These are phyloP conservation scores for Cytidiella melzeri DNA, from an alignment of 768 basidiomycete genomes.

Conservation along the genomic window DNA sequence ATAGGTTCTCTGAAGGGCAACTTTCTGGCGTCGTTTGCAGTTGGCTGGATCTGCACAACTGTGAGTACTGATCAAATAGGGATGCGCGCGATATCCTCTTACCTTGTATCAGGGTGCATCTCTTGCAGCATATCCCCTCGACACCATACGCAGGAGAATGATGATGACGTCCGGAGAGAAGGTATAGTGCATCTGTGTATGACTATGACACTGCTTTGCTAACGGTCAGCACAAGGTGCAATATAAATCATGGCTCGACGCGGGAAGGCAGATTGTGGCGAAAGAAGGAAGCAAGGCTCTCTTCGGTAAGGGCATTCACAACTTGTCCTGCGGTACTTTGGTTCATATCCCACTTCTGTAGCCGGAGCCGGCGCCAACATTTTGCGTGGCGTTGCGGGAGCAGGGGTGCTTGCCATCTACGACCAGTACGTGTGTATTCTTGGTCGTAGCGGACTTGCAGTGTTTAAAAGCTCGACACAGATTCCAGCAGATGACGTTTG, in stretches of 20 bases:
- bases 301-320: slow-evolving; percentile 27
- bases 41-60: slow-evolving; percentile 38
- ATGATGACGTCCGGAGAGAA: slow-evolving; percentile 41
- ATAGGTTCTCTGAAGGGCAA: slow-evolving; percentile 34
- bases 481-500: slow-evolving; percentile 43
- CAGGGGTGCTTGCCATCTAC: slow-evolving; percentile 55
- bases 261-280: slow-evolving; percentile 32
- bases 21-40: slow-evolving; percentile 35
- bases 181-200: too few species aligned
- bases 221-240: too few species aligned
- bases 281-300: slow-evolving; percentile 34
- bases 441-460: not conserved
- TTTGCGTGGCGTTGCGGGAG: slow-evolving; percentile 45
- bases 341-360: slow-evolving; percentile 23
- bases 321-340: too few species aligned
- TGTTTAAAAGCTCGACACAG: slow-evolving; percentile 4
- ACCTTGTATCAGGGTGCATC: slow-evolving; percentile 27
- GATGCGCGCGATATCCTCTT: not conserved
- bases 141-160: slow-evolving; percentile 41
- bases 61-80: slow-evolving; percentile 15
- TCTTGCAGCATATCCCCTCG: slow-evolving; percentile 36
- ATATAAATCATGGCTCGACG: slow-evolving; percentile 37
- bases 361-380: slow-evolving; percentile 56
- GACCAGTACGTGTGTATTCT: slow-evolving; percentile 37
- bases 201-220: not conserved